phyloP scores from a whole-genome alignment of 148 eudicot species.

The Pouteria glomerata region DNA sequence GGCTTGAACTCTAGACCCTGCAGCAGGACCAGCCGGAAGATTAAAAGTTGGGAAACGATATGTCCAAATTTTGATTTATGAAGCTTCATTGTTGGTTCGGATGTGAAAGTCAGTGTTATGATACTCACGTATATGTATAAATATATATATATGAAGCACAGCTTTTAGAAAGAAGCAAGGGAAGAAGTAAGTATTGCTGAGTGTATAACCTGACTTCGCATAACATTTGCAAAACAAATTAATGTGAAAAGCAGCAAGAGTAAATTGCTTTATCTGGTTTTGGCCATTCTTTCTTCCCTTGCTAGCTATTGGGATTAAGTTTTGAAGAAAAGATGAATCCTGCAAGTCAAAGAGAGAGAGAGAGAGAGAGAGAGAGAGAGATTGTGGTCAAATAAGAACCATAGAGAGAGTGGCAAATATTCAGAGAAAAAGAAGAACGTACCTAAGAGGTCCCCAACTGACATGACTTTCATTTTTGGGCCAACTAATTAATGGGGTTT shows the following conservation, averaged over 20 bases:
- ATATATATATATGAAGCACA: too few species aligned
- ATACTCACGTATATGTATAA: too few species aligned
- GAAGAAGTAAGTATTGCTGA: too few species aligned
- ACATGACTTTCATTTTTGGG: constrained; percentile 1
- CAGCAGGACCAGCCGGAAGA: too few species aligned
- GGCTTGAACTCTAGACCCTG: constrained; percentile 23
- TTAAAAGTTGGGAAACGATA: too few species aligned
- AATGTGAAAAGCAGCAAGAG: constrained; percentile 25
- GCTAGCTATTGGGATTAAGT: constrained; percentile 7
- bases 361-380: constrained; percentile 4
- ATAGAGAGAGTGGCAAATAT: constrained; percentile 12
- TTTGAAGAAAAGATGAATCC: constrained; percentile 7
- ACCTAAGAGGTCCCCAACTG: constrained; percentile 23
- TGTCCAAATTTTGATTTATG: too few species aligned
- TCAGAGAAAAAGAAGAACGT: neutral
- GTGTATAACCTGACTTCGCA: constrained; percentile 23
- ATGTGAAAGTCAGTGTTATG: too few species aligned
- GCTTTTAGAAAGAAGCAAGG: too few species aligned
- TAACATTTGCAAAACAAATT: constrained; percentile 16
- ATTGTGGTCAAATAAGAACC: constrained; percentile 22
- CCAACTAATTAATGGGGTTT: constrained; percentile 8
- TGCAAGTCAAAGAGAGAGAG: neutral
- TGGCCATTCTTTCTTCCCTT: constrained; percentile 22
- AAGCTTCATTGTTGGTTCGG: too few species aligned
- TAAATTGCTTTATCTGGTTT: constrained; percentile 10